Evolutionary conservation across 345 rosid species (phyloP).

Genomic region (Diplotaxis tenuifolia): DNA sequence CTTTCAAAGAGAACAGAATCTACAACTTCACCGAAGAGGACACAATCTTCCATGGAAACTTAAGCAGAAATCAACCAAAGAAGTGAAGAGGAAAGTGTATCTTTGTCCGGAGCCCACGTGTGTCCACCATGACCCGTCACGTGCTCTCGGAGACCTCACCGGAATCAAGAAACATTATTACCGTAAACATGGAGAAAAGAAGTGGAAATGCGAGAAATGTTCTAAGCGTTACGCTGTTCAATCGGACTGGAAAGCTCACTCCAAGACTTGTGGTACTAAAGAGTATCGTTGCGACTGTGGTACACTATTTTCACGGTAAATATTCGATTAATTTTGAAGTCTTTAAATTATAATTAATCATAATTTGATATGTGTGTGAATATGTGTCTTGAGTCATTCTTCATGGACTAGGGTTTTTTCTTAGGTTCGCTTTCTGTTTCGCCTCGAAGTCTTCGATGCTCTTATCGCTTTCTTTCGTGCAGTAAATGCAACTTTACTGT

Average conservation of each 20-base stretch:
- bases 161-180: conserved; percentile 82
- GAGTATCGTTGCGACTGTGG: conserved; percentile 83
- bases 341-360: conserved; percentile 10
- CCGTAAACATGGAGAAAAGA: conserved; percentile 78
- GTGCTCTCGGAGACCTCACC: conserved; percentile 86
- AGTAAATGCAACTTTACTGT: conserved; percentile 11
- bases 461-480: conserved; percentile 37
- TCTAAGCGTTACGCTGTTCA: conserved; percentile 76
- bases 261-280: conserved; percentile 75
- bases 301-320: conserved; percentile 76
- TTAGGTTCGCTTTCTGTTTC: conserved; percentile 38
- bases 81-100: conserved; percentile 77
- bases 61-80: conserved; percentile 68
- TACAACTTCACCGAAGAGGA: conserved; percentile 89
- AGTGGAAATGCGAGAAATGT: conserved; percentile 87
- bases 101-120: conserved; percentile 84
- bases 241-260: conserved; percentile 89
- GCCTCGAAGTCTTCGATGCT: conserved; percentile 42
- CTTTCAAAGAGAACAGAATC: conserved; percentile 78
- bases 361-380: conserved; percentile 14
- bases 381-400: conserved; percentile 31
- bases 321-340: background rate
- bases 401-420: conserved; percentile 43
- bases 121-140: conserved; percentile 81
- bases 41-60: conserved; percentile 86